Evolutionary conservation across 2,329 filamentous ascomycete species (phyloP), one percentile per base, ranked within the genome.

Genomic region (Xylariomycetidae sp.): DNA sequence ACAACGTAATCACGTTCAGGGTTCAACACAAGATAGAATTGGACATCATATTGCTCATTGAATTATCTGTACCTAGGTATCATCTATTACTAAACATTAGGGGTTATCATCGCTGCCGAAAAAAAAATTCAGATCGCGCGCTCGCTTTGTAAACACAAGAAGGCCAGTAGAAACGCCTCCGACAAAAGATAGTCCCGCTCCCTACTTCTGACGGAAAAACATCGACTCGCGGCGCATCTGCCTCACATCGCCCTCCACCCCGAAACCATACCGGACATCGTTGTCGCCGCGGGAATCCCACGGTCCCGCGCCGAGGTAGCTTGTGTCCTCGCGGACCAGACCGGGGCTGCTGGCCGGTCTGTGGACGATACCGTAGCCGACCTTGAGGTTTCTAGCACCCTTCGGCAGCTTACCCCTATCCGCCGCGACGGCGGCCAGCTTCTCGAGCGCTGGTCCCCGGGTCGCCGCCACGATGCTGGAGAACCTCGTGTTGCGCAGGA

Each of bases 381-480:
- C 49, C 40, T 37, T 42, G 5, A 53, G 17, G 23, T 41, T 49
- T 30, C 43, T 48, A 25, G 51, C 32, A 11, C 50, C 47, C 5
- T 27, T 30, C 10, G 45, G 40, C 10, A 51, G 22, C 18, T 41
- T 30, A 10, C 47, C 43, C 25, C 30, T 25, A 16, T 38, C 36
- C 7, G 43, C 46, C n/a, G 40, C 46, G n/a, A 44, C 48, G 7
- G 34, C 42, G 23, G 38, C 41, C 41, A 66, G 42, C 29, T 48
- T 53, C 29, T 66, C 62, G 3, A 66, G 48, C n/a, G 58, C 58
- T 2, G 53, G 56, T 2, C 63, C 64, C 16, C 63, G 48, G 12
- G 63, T 65, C 10, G 63, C 61, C 3, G 62, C 61, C n/a, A 65
- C 53, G 31, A 67, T 56, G 43, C 56, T 61, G 7, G 61, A 64